phyloP scores from a whole-genome alignment of 768 basidiomycete genomes.

The Termitomyces sp. region DNA sequence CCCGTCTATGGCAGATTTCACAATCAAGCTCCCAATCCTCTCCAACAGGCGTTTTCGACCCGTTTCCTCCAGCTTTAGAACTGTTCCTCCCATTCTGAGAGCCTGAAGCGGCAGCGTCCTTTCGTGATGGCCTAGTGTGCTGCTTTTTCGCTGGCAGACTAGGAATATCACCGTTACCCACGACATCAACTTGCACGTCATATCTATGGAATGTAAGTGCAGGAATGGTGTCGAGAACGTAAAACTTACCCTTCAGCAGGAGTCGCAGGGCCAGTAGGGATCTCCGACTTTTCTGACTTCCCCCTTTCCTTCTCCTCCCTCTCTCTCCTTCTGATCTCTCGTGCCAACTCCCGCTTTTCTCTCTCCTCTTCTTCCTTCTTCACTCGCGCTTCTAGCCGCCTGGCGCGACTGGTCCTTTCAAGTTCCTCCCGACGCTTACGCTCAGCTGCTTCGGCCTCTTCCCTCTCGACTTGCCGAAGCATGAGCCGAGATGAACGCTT shows the following conservation, averaged over 20 bases:
- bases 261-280: constrained; percentile 14
- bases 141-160: background rate
- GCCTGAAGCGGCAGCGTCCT: constrained; percentile 1
- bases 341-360: constrained; percentile 52
- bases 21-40: constrained; percentile 88
- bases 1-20: constrained; percentile 75
- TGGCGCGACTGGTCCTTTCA: constrained; percentile 64
- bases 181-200: constrained; percentile 8
- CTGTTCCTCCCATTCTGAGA: constrained; percentile 4
- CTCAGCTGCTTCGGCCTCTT: constrained; percentile 65
- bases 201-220: background rate
- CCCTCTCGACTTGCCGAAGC: constrained; percentile 74
- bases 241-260: constrained; percentile 13
- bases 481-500: constrained; percentile 92
- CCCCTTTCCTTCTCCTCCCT: constrained; percentile 47
- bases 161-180: background rate
- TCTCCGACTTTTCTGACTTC: constrained; percentile 27
- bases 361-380: constrained; percentile 59
- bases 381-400: constrained; percentile 54
- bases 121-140: constrained; percentile 9
- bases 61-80: constrained; percentile 20
- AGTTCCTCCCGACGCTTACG: constrained; percentile 62
- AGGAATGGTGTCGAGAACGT: background rate
- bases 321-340: constrained; percentile 53
- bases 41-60: constrained; percentile 50